phyloP scores from a whole-genome alignment of 805 yeast species.

The Saturnispora ahearnii region DNA sequence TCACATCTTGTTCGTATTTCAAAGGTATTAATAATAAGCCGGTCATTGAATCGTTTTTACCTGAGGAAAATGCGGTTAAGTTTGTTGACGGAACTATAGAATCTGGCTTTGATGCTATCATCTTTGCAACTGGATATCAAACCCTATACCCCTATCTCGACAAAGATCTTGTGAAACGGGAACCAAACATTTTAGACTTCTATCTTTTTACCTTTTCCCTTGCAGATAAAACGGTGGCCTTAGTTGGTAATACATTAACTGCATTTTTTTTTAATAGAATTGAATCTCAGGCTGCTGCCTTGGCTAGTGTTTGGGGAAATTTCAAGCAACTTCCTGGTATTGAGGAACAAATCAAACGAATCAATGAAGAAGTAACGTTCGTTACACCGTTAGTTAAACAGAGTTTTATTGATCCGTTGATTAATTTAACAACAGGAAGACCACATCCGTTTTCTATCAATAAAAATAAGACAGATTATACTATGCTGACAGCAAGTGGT shows the following conservation, averaged over 20 bases:
- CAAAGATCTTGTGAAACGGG: constrained; percentile 9
- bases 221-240: constrained; percentile 36
- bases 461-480: constrained; percentile 12
- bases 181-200: constrained; percentile 14
- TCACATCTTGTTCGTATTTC: constrained; percentile 8
- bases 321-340: constrained; percentile 31
- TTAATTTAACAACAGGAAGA: constrained; percentile 9
- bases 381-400: constrained; percentile 8
- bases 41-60: constrained; percentile 12
- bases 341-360: constrained; percentile 31
- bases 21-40: constrained; percentile 16
- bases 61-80: constrained; percentile 16
- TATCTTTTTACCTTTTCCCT: constrained; percentile 30
- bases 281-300: constrained; percentile 43
- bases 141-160: constrained; percentile 34
- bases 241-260: constrained; percentile 35
- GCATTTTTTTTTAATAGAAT: constrained; percentile 39
- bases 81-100: constrained; percentile 29
- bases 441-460: constrained; percentile 15
- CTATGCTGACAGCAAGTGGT: constrained; percentile 10
- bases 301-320: constrained; percentile 48
- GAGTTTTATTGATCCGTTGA: constrained; percentile 13
- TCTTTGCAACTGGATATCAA: constrained; percentile 46
- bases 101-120: constrained; percentile 30
- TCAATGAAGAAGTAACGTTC: neutral